These are phyloP conservation scores for Cicer cuneatum DNA, from an alignment of 306 rosid species.

Conservation along the genomic window DNA sequence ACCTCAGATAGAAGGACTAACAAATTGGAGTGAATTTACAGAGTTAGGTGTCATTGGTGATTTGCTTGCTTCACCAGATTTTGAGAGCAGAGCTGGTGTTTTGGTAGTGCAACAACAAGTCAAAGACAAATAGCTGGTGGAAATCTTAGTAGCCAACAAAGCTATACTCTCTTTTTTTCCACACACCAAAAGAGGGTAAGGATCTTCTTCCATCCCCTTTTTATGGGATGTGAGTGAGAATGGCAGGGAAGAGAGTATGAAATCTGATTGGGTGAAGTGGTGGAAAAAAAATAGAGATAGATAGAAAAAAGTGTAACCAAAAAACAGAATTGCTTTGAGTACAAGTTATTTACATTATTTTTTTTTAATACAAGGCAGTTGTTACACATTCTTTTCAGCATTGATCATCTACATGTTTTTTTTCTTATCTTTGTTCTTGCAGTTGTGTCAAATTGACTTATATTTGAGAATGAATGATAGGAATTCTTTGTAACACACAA, in stretches of 20 bases:
- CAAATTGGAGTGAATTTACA: conserved; percentile 60
- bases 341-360: conserved; percentile 9
- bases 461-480: not conserved
- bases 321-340: not conserved
- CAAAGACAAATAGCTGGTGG: conserved; percentile 22
- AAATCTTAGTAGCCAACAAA: not conserved
- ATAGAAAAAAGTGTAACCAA: not conserved
- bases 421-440: not conserved
- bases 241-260: not conserved
- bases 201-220: not conserved
- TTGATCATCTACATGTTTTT: not conserved
- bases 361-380: not conserved
- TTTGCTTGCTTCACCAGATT: conserved; percentile 67
- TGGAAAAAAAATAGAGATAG: not conserved
- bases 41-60: conserved; percentile 72
- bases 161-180: not conserved
- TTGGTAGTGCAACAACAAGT: conserved; percentile 63
- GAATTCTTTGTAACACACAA: not conserved
- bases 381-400: not conserved
- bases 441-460: not conserved
- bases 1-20: conserved; percentile 56
- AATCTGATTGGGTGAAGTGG: not conserved
- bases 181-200: not conserved
- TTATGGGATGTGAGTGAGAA: not conserved
- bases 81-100: conserved; percentile 48